These are phyloP conservation scores for Alternaria ethzedia DNA, from an alignment of 2,329 filamentous ascomycete species.

Conservation along the genomic window DNA sequence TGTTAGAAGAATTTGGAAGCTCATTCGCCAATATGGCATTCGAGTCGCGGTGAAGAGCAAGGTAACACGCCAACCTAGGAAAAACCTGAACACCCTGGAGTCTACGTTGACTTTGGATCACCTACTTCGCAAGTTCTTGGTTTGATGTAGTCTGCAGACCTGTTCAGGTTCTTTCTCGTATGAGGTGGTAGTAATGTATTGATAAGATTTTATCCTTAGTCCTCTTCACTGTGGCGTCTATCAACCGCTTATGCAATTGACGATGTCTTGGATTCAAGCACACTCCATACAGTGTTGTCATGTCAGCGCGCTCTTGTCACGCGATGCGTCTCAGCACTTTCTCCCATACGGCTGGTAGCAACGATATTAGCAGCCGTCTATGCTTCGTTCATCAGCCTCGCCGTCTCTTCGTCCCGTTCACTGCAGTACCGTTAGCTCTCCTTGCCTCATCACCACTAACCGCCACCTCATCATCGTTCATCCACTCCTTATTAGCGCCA, in stretches of 20 bases:
- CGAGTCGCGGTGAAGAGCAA: background rate
- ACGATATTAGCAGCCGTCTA: background rate
- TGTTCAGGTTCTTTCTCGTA: background rate
- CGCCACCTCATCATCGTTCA: constrained; percentile 61
- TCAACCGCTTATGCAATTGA: background rate
- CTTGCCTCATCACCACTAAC: constrained; percentile 45
- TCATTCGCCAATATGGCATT: background rate
- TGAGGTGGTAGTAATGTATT: background rate
- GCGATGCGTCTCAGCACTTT: background rate
- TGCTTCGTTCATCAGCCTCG: constrained; percentile 31
- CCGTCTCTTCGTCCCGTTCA: constrained; percentile 46
- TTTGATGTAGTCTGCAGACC: background rate
- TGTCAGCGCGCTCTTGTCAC: too few relatives aligned
- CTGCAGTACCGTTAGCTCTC: constrained; percentile 38
- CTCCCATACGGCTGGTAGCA: background rate
- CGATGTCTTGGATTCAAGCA: background rate
- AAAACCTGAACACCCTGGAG: background rate
- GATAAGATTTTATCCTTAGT: background rate
- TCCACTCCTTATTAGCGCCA: constrained; percentile 72
- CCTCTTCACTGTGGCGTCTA: background rate
- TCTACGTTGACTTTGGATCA: background rate
- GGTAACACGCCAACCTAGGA: background rate
- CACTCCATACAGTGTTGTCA: background rate
- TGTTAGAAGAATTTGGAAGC: background rate
- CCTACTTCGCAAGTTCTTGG: background rate